phyloP scores from a whole-genome alignment of 768 basidiomycete genomes.

The Lactifluus echinatus region DNA sequence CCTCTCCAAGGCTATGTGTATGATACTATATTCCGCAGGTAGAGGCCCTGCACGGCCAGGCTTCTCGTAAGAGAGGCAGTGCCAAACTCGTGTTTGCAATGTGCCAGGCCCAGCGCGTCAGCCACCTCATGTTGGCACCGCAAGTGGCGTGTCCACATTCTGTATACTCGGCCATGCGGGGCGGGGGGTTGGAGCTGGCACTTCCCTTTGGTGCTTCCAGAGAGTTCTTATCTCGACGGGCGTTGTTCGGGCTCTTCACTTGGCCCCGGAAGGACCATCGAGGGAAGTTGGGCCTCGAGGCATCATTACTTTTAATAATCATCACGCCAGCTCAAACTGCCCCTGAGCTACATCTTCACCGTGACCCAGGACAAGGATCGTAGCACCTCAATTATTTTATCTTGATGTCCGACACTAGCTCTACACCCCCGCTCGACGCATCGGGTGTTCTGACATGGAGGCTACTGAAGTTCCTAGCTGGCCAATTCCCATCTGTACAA shows the following conservation, averaged over 20 bases:
- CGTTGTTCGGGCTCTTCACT: background rate
- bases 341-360: background rate
- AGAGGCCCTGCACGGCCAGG: too few species aligned
- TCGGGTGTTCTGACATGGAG: slow-evolving; percentile 2
- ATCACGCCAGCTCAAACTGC: background rate
- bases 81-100: too few species aligned
- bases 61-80: too few species aligned
- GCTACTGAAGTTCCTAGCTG: background rate
- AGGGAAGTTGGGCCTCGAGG: background rate
- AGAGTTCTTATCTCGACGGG: background rate
- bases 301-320: background rate
- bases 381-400: background rate
- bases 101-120: too few species aligned
- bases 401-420: background rate
- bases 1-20: too few species aligned
- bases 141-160: too few species aligned
- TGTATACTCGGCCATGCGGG: background rate
- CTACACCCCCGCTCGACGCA: background rate
- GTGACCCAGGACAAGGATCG: background rate
- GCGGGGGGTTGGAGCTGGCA: background rate
- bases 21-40: too few species aligned
- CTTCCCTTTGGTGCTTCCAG: background rate
- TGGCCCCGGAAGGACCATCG: background rate
- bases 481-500: background rate
- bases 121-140: too few species aligned